Evolutionary conservation across 768 basidiomycete genomes (phyloP), one percentile per base, ranked within the genome.

Genomic region (Xerocomus brunneocitrinus): DNA sequence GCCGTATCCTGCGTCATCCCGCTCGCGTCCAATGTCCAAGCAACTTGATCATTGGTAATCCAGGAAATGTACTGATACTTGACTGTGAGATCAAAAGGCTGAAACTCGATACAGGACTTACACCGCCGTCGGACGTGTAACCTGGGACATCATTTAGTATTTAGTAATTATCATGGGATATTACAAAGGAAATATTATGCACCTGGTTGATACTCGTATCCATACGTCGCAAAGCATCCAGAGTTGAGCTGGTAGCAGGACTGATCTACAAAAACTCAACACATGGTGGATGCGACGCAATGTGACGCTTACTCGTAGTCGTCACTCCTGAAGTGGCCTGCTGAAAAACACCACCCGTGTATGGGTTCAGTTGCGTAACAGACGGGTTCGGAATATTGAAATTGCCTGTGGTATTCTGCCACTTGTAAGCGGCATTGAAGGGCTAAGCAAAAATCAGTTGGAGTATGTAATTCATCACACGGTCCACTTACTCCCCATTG

Each of bases 201-300:
- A 59, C 85, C 86, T 66, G 89, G 82, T 54, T 76, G 71, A 65
- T 93, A 95, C 65, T 94, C 89, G 62, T 89, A 91, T 3, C 87
- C 92, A 64, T 90, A 95, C 1, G 79, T 71, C 6, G 82, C 76
- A 62, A 78, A 87, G 62, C 85, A 82, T n/a, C 73, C 76, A 5
- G 61, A 62, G 24, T 62, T 50, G 53, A 73, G 60, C 67, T 69
- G 73, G 64, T 94, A 95, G 65, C 90, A 91, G 27, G 71, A 65
- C 65, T 84, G 84, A 66, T 90, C 85, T 81, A 69, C 13, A 41
- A 50, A 24, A 24, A 42, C 14, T 56, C n/a, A 52, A 35, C 7
- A 16, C 14, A 43, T 35, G 30, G 34, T 16, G 41, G 24, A 14
- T n/a, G 38, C 6, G 38, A 32, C 10, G 19, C 41, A 32, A 22